Conservation (phyloP, 2,329 filamentous ascomycete species). For the Tolypocladium guangdongense region DNA sequence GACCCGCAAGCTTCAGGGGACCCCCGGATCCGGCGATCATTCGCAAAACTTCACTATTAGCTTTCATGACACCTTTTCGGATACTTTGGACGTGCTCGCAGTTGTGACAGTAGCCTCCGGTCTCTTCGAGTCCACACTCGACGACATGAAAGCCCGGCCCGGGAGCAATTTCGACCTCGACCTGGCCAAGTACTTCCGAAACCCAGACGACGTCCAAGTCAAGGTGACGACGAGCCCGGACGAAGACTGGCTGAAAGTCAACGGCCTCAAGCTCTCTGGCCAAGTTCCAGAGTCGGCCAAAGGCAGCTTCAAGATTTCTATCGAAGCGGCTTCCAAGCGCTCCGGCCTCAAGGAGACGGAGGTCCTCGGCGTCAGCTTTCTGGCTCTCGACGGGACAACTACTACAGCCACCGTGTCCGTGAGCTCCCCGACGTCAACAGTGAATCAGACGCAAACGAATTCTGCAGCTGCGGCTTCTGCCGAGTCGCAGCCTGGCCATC, state of each 20-base stretch:
- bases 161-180: constrained; percentile 32
- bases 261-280: constrained; percentile 28
- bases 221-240: constrained; percentile 23
- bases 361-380: constrained; percentile 24
- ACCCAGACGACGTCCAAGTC: constrained; percentile 26
- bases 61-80: constrained; percentile 47
- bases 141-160: constrained; percentile 27
- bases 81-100: constrained; percentile 46
- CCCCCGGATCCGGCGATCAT: constrained; percentile 44
- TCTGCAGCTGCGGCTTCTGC: constrained; percentile 5
- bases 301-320: constrained; percentile 19
- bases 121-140: constrained; percentile 29
- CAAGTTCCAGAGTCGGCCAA: constrained; percentile 24
- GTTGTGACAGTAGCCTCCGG: constrained; percentile 23
- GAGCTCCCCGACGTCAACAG: constrained; percentile 11
- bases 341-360: constrained; percentile 25
- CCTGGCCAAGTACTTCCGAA: constrained; percentile 28
- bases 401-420: constrained; percentile 10
- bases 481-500: constrained; percentile 8
- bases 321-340: constrained; percentile 22
- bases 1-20: constrained; percentile 54
- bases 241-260: constrained; percentile 31
- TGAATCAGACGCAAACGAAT: constrained; percentile 12
- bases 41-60: constrained; percentile 53
- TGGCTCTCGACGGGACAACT: constrained; percentile 14